Percentiles rank a stretch among this genome's conserved stretches.
phyloP scores from a whole-genome alignment of 176 grass and related monocot genomes.

The Tuctoria greenei region DNA sequence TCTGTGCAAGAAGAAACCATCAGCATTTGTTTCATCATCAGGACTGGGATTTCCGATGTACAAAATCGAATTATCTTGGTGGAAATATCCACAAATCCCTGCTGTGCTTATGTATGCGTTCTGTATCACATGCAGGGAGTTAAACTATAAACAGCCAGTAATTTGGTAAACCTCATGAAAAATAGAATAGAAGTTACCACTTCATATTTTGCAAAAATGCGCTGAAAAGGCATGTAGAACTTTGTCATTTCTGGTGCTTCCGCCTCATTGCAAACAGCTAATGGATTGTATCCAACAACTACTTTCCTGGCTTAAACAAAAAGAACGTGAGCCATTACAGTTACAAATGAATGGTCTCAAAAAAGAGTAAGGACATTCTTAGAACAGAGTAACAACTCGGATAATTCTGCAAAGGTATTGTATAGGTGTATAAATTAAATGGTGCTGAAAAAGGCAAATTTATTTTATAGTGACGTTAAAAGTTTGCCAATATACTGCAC shows the following conservation, averaged over 20 bases:
- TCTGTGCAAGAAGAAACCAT: constrained; percentile 47
- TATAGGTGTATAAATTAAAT: background rate
- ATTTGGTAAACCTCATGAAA: background rate
- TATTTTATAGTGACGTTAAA: background rate
- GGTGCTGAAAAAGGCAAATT: background rate
- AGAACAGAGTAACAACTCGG: background rate
- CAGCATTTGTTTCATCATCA: background rate
- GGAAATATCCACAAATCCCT: constrained; percentile 36
- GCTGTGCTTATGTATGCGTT: constrained; percentile 36
- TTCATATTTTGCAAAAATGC: constrained; percentile 41
- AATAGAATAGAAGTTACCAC: constrained; percentile 40
- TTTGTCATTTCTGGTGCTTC: background rate
- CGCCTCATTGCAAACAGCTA: constrained; percentile 27
- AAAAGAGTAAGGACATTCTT: background rate
- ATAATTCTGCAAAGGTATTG: background rate
- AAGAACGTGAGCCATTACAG: background rate
- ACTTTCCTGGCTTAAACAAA: constrained; percentile 51
- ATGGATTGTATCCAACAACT: constrained; percentile 45
- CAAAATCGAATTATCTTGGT: constrained; percentile 24
- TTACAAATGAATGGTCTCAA: background rate
- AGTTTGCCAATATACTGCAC: background rate
- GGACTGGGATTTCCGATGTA: constrained; percentile 34
- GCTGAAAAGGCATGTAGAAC: constrained; percentile 6
- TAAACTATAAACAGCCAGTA: background rate
- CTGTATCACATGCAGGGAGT: constrained; percentile 6